Percentiles rank a stretch among this genome's conserved stretches.
Evolutionary conservation across 169 alveolate genomes (phyloP).

Genomic region (Amoebophrya sp.): DNA sequence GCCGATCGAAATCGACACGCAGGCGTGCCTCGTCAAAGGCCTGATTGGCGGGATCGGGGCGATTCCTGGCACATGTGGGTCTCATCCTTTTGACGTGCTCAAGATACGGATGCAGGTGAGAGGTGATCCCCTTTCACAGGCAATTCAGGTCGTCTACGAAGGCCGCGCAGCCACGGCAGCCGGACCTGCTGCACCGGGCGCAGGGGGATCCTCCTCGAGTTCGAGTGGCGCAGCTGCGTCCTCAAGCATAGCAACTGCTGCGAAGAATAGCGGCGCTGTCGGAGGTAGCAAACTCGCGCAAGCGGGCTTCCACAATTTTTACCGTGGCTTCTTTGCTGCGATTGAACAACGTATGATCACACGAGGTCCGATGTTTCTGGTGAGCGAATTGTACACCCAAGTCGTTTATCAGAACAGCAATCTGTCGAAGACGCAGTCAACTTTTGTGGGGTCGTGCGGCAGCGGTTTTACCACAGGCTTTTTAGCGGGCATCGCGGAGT

Average conservation of each 20-base stretch:
- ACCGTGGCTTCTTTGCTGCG: conserved; percentile 5
- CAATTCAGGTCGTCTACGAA: not conserved
- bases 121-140: not conserved
- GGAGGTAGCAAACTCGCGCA: too few species aligned
- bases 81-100: not conserved
- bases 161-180: too few species aligned
- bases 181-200: too few species aligned
- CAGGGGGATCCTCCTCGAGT: too few species aligned
- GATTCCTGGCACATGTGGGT: not conserved
- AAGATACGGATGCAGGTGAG: conserved; percentile 1
- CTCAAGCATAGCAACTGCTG: too few species aligned
- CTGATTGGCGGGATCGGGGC: conserved; percentile 7
- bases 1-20: not conserved
- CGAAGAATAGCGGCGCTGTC: too few species aligned
- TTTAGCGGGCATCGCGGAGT: not conserved
- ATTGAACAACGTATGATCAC: not conserved
- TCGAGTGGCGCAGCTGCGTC: too few species aligned
- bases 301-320: not conserved
- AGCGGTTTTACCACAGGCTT: not conserved
- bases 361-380: conserved; percentile 12
- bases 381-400: not conserved
- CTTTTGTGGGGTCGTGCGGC: not conserved
- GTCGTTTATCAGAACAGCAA: not conserved
- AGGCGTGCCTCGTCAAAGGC: not conserved
- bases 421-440: not conserved